Evolutionary conservation across 345 rosid species (phyloP).

Genomic region (Syzygium aqueum): DNA sequence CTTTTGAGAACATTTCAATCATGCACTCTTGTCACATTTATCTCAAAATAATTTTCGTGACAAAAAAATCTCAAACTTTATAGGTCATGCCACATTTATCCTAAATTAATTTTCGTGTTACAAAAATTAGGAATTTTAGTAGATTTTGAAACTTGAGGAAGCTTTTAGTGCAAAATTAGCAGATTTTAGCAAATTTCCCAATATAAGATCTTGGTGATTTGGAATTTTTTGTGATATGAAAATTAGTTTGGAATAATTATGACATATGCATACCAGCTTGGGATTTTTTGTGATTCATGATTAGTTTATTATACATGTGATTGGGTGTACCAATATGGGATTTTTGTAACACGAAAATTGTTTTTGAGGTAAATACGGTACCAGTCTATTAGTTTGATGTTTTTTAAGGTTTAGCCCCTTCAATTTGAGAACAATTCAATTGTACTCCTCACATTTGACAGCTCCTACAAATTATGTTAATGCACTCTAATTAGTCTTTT

Average conservation of each 20-base stretch:
- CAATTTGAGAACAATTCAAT: background rate
- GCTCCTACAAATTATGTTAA: background rate
- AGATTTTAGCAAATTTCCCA: too few species aligned
- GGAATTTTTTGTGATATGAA: background rate
- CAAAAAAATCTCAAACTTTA: too few species aligned
- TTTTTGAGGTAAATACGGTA: background rate
- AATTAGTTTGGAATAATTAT: background rate
- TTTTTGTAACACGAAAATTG: background rate
- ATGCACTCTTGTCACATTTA: background rate
- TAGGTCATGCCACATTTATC: too few species aligned
- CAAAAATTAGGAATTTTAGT: too few species aligned
- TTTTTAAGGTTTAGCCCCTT: background rate
- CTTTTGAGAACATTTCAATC: background rate
- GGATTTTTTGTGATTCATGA: too few species aligned
- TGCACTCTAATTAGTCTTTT: background rate
- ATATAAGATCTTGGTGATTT: background rate
- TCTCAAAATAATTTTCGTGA: background rate
- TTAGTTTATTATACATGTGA: background rate
- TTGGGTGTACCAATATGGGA: background rate
- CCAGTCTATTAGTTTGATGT: background rate
- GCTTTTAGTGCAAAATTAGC: background rate
- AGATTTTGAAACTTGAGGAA: background rate
- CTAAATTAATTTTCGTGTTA: background rate
- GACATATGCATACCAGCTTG: fast-evolving
- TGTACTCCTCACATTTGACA: background rate